Base-by-base conservation (phyloP, 768 basidiomycete species). In the Porphyrellus cyaneotinctus region DNA sequence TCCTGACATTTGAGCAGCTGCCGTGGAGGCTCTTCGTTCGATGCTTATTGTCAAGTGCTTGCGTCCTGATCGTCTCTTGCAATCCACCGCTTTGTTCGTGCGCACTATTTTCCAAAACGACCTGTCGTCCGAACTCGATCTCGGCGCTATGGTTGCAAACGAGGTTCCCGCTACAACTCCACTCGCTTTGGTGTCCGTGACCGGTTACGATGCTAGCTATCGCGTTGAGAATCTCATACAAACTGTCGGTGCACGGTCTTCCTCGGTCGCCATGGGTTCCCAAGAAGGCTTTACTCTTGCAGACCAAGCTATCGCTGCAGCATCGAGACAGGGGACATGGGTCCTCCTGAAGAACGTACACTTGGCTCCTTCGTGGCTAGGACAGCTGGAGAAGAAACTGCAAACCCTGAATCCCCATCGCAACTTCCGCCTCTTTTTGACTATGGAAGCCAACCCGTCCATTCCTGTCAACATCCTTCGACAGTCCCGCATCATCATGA, bases 161-260 rank as follows among this genome's bases (percentile, higher is more conserved):
- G 93, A 98, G 65, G 81, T 94, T 30, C 78, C 81, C 4, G 79
- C 93, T 3, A 77, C 81, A 4, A 91, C 91, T 0, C 95, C 97
- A 2, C 74, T 98, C 23, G 90, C 93, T 4, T 75, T 99, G 44
- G 83, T 94, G 28, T 97, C 95, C 7, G 93, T 99, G 4, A 84
- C 91, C 3, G 97, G 97, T 15, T 95, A 97, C 64, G 97, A 99
- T 66, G 97, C 97, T n/a, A 95, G 94, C 69, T 98, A 95, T 69
- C 84, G 90, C 44, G 91, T 97, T 35, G 94, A 97, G 61, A 86
- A 85, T 59, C 79, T 95, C 38, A 83, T 94, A 58, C 83, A 87
- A 65, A 84, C 84, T 47, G 84, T 84, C 12, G 83, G 85, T 15
- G 78, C 82, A 26, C 83, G 87, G 23, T 94, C 92, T 51, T 77